Conservation (phyloP, 768 basidiomycete species). For the Leucosporidium yakuticum region DNA sequence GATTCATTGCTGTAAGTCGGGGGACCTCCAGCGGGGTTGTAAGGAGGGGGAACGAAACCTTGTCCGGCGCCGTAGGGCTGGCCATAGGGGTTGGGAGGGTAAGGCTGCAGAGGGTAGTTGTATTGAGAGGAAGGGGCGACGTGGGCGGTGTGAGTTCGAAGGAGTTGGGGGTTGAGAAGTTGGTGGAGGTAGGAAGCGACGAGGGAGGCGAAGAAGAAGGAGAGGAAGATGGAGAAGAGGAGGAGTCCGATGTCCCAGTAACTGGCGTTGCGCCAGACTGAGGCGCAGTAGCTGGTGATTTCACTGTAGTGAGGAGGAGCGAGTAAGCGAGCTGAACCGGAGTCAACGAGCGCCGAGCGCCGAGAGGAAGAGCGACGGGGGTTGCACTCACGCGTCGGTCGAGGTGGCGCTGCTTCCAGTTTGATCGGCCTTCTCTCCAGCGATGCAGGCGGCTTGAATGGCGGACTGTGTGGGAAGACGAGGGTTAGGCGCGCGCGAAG, state of each 20-base stretch:
- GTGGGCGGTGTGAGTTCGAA: neutral
- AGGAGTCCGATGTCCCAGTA: conserved; percentile 29
- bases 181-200: conserved; percentile 28
- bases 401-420: too few species aligned
- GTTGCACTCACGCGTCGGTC: too few species aligned
- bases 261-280: neutral
- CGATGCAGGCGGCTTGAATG: conserved; percentile 14
- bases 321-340: too few species aligned
- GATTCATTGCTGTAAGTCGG: neutral
- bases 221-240: conserved; percentile 20
- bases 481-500: neutral
- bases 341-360: neutral
- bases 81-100: neutral
- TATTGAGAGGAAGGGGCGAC: neutral
- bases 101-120: neutral
- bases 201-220: conserved; percentile 29
- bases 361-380: too few species aligned
- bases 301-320: conserved; percentile 1
- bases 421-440: too few species aligned
- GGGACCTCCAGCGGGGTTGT: neutral
- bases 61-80: neutral
- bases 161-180: conserved; percentile 20
- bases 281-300: too few species aligned
- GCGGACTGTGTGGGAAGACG: neutral
- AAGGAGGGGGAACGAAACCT: conserved; percentile 1